Evolutionary conservation across 2,329 filamentous ascomycete genomes (phyloP), one percentile per base, ranked within the genome.

Genomic region (Xylariomycetidae sp.): DNA sequence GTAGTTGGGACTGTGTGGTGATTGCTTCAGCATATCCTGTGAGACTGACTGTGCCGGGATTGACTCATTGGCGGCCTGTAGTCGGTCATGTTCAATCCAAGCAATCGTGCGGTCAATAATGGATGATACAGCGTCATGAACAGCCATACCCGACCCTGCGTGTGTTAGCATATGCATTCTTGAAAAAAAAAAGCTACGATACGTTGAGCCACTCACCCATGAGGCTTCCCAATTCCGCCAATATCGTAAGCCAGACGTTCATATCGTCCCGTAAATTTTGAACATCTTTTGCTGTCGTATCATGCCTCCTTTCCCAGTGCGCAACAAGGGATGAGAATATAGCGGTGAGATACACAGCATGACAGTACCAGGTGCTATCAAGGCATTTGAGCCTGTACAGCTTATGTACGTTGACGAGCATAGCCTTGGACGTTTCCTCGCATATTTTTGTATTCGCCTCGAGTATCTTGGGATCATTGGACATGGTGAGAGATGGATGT

Each of bases 361-460:
- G 70, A 30, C 82, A 81, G 48, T 85, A 84, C 83, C 85, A 89
- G 1, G 84, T 87, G 2, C 82, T 85, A 50, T 90, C 85, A 4
- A 89, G 62, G 27, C 77, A 79, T 50, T 82, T 85, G 37, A 80
- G 65, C 45, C 69, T 70, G 37, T 76, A 72, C 30, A 89, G 59
- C 33, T 76, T 66, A 15, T 69, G 66, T 5, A 80, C 74, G 16
- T 72, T 69, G 15, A 67, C 64, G 3, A 89, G 64, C 59, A 88
- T 76, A 40, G 80, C 72, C 29, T 73, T 69, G 5, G 82, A 74
- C 8, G 77, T 76, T 30, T 80, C 72, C 20, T 86, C 73, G 53
- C 82, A 87, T 27, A 83, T 73, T 27, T 69, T 70, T 34, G 79
- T 73, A 44, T 82, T 77, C 27, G 82, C 75, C 3, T 75, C 69